Evolutionary conservation across 2,329 filamentous ascomycete genomes (phyloP), one percentile per base, ranked within the genome.

Genomic region (Aspergillus tubingensis): DNA sequence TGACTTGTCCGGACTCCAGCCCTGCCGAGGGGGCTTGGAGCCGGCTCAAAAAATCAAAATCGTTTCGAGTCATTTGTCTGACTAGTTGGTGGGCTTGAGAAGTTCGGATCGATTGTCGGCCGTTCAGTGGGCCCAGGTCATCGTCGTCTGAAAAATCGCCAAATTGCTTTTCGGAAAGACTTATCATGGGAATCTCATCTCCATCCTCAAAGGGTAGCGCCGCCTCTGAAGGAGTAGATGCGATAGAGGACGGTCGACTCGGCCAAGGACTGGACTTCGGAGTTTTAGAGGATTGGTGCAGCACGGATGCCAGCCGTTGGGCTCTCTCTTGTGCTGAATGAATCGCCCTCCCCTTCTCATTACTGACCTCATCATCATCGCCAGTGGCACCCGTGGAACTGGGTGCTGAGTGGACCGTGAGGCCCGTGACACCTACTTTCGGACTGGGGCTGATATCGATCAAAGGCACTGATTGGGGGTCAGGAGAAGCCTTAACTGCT

Each of bases 1-100:
- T 76, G 25, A 62, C 65, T 49, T 73, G 72, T 23, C 72, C 73
- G n/a, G 76, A 75, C n/a, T 69, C 66, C 32, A 74, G 61, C 25
- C 69, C 70, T 21, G 72, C 65, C 51, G 71, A 71, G 5, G 68
- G 69, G 59, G 72, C 67, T 57, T 67, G 72, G 62, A 75, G 64
- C 58, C 74, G 71, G 66, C 66, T 68, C 61, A 76, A 55, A 54
- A 75, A 68, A 57, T 64, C 62, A 38, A 74, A 68, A 58, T 75
- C 73, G 62, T 62, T 68, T 59, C 67, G 67, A 67, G 74, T 70
- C 74, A 78, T 77, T 70, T 73, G 73, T 64, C 67, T 72, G 60
- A 75, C 70, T 57, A 73, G 64, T 59, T 69, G 63, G 57, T 71
- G 70, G 58, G 72, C 71, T 71, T 77, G 67, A n/a, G 68, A 67